Base-by-base conservation (phyloP, 805 yeast species). In the Zygosaccharomyces siamensis region DNA sequence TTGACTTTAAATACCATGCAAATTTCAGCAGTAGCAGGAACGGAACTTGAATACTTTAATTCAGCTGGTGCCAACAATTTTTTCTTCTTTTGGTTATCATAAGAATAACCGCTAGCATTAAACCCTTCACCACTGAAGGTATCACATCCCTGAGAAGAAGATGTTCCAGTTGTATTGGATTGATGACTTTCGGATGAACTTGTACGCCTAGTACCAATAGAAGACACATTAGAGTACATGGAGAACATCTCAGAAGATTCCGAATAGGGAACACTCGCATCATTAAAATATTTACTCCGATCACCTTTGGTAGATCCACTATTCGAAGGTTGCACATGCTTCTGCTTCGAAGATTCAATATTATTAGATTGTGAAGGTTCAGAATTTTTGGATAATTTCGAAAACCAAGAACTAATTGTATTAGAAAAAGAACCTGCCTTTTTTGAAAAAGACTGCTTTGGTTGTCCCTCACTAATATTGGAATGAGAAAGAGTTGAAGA, bases 11-110 rank as follows among this genome's bases (percentile, higher is more conserved):
- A 37, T 6, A 52, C 24, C 4, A 47, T 37, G 6, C 41, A 26
- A 2, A 50, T 24, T 7, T 37, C 36, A n/a, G 24, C 37, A 11
- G 23, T 26, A 8, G 36, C 50, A 8, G 27, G 24, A 18, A 52
- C 43, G 2, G 43, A 36, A 2, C 21, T 38, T 6, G 56, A 50
- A 46, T 49, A 53, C 37, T 53, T 54, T 12, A 55, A 37, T 38
- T 61, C 65, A 3, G 54, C 54, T 7, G 63, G 61, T 2, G 60
- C 54, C 33, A 59, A 20, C 10, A 57, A 51, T 45, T 57, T 59
- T 38, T 50, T 53, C 45, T 50, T 57, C 14, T 46, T 42, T 43
- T 49, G 50, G 8, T 18, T 42, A 11, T 41, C 41, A 10, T 5
- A 26, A 5, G 31, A 41, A 10, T 28, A 49, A 10, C 43, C 50